Conservation (phyloP, 306 rosid genomes). For the Fagus sylvatica region DNA sequence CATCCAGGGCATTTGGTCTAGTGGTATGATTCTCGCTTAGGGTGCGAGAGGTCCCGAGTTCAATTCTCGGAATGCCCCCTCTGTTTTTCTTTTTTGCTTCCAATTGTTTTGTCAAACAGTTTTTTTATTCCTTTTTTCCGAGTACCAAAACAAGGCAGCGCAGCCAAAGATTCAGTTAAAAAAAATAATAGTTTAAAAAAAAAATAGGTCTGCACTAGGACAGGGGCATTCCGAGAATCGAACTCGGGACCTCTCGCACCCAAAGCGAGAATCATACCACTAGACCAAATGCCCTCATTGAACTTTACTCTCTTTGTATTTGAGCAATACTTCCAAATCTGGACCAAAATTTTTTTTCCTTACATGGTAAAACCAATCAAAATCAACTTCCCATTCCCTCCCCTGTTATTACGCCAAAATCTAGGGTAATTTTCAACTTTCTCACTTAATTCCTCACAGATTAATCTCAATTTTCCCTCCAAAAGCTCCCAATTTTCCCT, state of each 20-base stretch:
- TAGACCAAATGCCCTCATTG: slow-evolving; percentile 6
- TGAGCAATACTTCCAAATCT: no score
- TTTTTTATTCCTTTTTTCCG: no score
- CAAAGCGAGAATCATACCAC: slow-evolving; percentile 22
- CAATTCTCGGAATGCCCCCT: slow-evolving; percentile 26
- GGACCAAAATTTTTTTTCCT: no score
- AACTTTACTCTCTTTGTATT: no score
- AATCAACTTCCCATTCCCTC: background rate
- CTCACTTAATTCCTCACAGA: background rate
- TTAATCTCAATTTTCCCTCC: slow-evolving; percentile 57
- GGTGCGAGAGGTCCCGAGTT: slow-evolving; percentile 29
- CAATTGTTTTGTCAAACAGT: no score
- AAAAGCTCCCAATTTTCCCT: slow-evolving; percentile 37
- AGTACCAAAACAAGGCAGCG: no score
- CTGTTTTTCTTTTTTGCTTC: background rate
- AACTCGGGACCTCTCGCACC: slow-evolving; percentile 10
- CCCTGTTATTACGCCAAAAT: no score
- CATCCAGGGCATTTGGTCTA: slow-evolving; percentile 9
- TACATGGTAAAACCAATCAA: no score
- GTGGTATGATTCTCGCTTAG: slow-evolving; percentile 25
- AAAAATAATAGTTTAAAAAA: no score
- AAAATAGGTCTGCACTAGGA: no score
- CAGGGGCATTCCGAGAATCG: slow-evolving; percentile 23
- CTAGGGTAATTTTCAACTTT: no score
- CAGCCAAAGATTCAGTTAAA: no score